Evolutionary conservation across 2,329 filamentous ascomycete species (phyloP).

Genomic region (Thielaviopsis musarum): DNA sequence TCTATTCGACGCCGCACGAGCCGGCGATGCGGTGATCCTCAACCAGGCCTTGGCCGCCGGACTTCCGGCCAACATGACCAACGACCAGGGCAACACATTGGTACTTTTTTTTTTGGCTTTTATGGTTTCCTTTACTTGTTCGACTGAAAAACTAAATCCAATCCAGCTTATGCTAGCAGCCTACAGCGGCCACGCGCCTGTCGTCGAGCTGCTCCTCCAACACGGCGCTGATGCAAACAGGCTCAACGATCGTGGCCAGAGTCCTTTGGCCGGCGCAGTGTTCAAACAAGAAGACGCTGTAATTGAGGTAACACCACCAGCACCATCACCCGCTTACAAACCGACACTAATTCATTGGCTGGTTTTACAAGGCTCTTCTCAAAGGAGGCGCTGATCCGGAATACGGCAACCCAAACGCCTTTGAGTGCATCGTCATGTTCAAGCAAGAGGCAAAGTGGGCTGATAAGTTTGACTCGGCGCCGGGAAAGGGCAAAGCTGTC

Average conservation of each 20-base stretch:
- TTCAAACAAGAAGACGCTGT: conserved; percentile 55
- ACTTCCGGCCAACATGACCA: conserved; percentile 52
- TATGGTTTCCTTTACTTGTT: neutral
- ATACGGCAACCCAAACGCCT: conserved; percentile 30
- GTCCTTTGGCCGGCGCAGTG: conserved; percentile 51
- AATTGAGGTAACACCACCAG: conserved; percentile 29
- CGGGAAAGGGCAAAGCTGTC: conserved; percentile 28
- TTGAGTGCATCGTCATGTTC: conserved; percentile 33
- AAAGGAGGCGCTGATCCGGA: conserved; percentile 38
- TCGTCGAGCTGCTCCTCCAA: conserved; percentile 42
- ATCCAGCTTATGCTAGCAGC: conserved; percentile 51
- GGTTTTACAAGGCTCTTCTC: conserved; percentile 24
- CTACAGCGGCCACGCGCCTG: conserved; percentile 47
- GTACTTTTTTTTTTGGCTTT: conserved; percentile 21
- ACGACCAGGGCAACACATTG: conserved; percentile 56
- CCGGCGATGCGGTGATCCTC: conserved; percentile 41
- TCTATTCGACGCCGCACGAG: conserved; percentile 50
- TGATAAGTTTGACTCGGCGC: conserved; percentile 30
- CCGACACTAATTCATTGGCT: neutral
- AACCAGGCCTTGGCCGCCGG: conserved; percentile 46
- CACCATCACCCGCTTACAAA: neutral
- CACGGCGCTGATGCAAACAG: conserved; percentile 50
- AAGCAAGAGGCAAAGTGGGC: conserved; percentile 35
- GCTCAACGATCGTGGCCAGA: conserved; percentile 52
- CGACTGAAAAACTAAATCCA: neutral